Evolutionary conservation across 768 basidiomycete genomes (phyloP).

Genomic region (Mycena metata): DNA sequence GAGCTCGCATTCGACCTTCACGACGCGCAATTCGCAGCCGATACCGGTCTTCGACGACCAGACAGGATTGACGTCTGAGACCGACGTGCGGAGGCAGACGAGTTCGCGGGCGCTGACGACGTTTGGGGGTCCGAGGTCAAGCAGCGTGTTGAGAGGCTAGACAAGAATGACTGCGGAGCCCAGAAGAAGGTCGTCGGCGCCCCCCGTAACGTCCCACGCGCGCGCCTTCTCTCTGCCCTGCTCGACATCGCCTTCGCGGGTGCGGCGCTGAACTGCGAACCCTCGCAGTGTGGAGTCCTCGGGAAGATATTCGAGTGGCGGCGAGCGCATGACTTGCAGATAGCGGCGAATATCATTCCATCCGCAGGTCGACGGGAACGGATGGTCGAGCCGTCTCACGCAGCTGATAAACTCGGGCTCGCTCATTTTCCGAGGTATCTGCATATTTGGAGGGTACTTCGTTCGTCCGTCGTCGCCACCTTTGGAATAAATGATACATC

Average conservation of each 20-base stretch:
- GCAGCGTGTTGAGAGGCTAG: no score
- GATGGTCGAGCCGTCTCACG: slow-evolving; percentile 76
- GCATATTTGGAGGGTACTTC: slow-evolving; percentile 59
- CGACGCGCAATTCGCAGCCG: neutral
- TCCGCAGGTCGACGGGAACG: slow-evolving; percentile 66
- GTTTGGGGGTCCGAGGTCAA: no score
- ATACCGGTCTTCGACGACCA: no score
- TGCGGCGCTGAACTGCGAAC: slow-evolving; percentile 52
- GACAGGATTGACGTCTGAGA: no score
- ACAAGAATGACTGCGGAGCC: neutral
- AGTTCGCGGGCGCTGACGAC: no score
- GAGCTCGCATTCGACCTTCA: neutral
- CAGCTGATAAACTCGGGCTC: slow-evolving; percentile 70
- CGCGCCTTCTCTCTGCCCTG: slow-evolving; percentile 59
- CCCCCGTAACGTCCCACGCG: slow-evolving; percentile 46
- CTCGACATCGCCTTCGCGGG: slow-evolving; percentile 69
- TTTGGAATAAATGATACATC: no score
- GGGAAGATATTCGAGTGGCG: slow-evolving; percentile 62
- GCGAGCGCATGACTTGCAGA: slow-evolving; percentile 51
- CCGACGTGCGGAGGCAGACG: no score
- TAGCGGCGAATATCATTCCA: slow-evolving; percentile 49
- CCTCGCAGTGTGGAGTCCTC: slow-evolving; percentile 58
- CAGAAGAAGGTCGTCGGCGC: slow-evolving; percentile 52
- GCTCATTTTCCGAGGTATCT: slow-evolving; percentile 73
- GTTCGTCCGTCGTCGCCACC: neutral